Conservation (phyloP, 2,329 filamentous ascomycete species). For the Colletotrichum sp. region DNA sequence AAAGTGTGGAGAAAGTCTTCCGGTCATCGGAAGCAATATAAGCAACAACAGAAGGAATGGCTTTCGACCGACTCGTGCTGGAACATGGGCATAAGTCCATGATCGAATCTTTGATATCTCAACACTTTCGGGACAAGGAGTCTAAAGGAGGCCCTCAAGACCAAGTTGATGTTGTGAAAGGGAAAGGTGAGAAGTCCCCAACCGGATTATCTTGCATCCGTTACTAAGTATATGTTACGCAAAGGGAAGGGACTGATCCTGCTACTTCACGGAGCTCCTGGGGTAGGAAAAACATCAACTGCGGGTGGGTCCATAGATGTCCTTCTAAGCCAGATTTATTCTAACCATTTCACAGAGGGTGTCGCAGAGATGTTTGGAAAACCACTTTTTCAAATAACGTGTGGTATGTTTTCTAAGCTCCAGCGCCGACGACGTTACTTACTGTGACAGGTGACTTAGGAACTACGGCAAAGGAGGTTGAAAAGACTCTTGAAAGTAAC, state of each 20-base stretch:
- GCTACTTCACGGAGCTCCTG: background rate
- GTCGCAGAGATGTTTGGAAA: background rate
- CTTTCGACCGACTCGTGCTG: background rate
- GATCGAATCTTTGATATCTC: background rate
- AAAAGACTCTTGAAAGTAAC: background rate
- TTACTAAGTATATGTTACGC: background rate
- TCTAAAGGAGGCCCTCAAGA: background rate
- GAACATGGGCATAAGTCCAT: background rate
- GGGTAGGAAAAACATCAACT: background rate
- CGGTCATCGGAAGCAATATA: background rate
- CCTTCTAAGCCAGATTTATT: too few species aligned
- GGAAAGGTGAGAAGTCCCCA: background rate
- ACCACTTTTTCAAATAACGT: background rate
- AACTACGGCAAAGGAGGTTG: background rate
- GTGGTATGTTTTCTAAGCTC: background rate
- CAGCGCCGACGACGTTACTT: rapidly evolving
- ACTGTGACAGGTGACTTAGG: background rate
- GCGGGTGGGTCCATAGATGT: too few species aligned
- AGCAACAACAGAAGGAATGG: background rate
- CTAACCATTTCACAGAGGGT: background rate
- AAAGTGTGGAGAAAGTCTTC: background rate
- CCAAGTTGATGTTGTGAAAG: background rate
- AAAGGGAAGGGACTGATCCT: background rate
- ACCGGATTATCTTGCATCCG: background rate
- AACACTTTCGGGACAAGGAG: background rate